A percentile compares a stretch with the other conserved stretches of the same genome.
These are phyloP conservation scores for Camelina laxa DNA, from an alignment of 345 rosid genomes.

Conservation along the genomic window DNA sequence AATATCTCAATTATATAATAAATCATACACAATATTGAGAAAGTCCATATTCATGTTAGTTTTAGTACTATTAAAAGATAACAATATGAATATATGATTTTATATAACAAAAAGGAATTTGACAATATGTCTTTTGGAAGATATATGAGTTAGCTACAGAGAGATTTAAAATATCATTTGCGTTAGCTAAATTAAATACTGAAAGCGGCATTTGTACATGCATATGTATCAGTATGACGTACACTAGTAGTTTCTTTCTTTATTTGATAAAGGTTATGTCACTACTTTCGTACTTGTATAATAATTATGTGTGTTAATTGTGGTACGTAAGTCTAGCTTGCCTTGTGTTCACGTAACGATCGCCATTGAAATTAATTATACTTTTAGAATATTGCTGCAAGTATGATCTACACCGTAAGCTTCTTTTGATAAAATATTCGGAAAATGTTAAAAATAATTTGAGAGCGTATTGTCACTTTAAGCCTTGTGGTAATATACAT, in stretches of 20 bases:
- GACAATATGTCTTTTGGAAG: constrained; percentile 18
- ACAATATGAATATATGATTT: background rate
- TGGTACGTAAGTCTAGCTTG: constrained; percentile 42
- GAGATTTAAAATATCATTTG: background rate
- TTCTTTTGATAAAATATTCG: background rate
- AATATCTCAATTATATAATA: constrained; percentile 34
- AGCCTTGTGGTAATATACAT: constrained; percentile 30
- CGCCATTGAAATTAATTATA: constrained; percentile 9
- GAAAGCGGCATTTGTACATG: constrained; percentile 33
- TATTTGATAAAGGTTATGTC: constrained; percentile 11
- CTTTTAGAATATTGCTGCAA: background rate
- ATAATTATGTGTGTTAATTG: constrained; percentile 36
- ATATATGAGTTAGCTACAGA: constrained; percentile 3
- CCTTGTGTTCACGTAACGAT: constrained; percentile 44
- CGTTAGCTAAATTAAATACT: constrained; percentile 9
- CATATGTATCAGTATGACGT: constrained; percentile 34
- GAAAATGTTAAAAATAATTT: constrained; percentile 8
- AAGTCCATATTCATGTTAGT: background rate
- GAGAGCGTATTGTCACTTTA: constrained; percentile 30
- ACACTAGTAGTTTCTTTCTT: background rate
- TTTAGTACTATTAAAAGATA: background rate
- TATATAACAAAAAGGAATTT: background rate
- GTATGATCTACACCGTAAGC: constrained; percentile 9
- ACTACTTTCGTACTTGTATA: constrained; percentile 30
- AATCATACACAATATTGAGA: constrained; percentile 9